phyloP scores from a whole-genome alignment of 345 rosid species.

The Limnanthes douglasii region DNA sequence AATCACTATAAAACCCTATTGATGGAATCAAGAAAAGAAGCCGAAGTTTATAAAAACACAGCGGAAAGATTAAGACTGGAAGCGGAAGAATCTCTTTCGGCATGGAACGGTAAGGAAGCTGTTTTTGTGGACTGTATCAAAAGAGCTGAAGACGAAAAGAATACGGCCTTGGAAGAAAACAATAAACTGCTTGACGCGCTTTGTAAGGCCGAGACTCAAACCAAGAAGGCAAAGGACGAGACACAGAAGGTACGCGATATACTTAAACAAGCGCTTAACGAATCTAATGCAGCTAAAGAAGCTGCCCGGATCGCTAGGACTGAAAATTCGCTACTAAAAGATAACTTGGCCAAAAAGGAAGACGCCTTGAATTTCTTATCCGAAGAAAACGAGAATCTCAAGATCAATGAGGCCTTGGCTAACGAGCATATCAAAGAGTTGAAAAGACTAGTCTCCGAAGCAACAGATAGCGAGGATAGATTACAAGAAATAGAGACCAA shows the following conservation, averaged over 20 bases:
- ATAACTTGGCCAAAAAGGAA: conserved; percentile 39
- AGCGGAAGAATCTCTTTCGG: conserved; percentile 61
- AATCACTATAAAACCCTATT: conserved; percentile 12
- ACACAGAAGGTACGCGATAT: conserved; percentile 51
- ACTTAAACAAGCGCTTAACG: conserved; percentile 76
- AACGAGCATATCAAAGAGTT: conserved; percentile 42
- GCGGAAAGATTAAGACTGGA: conserved; percentile 51
- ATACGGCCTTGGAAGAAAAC: conserved; percentile 29
- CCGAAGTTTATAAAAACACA: conserved; percentile 37
- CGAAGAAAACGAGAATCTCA: conserved; percentile 44
- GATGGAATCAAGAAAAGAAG: conserved; percentile 34
- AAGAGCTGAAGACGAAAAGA: conserved; percentile 62
- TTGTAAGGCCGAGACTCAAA: conserved; percentile 23
- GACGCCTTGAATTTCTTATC: conserved; percentile 38
- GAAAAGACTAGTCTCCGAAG: conserved; percentile 33
- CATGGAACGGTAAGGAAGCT: conserved; percentile 75
- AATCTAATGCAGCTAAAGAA: conserved; percentile 79
- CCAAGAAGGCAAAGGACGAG: conserved; percentile 41
- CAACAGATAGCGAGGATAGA: conserved; percentile 14
- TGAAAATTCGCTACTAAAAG: conserved; percentile 71
- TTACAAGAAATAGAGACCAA: too few relatives aligned
- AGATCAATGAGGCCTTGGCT: conserved; percentile 42
- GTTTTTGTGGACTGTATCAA: conserved; percentile 54
- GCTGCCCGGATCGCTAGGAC: conserved; percentile 59
- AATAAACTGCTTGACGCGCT: conserved; percentile 29